Conservation (phyloP, 768 basidiomycete genomes). For the Solioccasus polychromus region DNA sequence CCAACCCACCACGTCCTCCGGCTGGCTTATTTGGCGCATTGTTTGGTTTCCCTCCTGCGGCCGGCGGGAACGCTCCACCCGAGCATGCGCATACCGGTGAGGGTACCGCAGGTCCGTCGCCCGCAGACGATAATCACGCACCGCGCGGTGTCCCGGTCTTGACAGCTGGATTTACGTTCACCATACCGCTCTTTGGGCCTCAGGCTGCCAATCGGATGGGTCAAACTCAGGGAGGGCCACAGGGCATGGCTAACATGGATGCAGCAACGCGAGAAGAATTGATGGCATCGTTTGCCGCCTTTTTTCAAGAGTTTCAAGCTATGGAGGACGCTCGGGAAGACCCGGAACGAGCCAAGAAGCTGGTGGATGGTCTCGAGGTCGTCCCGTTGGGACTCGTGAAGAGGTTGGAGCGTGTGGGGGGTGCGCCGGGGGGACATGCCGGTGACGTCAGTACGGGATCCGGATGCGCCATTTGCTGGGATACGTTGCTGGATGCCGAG, state of each 20-base stretch:
- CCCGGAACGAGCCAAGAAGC: conserved; percentile 60
- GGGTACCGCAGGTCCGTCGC: conserved; percentile 16
- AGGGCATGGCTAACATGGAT: conserved; percentile 18
- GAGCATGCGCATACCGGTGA: conserved; percentile 30
- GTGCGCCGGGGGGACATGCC: conserved; percentile 33
- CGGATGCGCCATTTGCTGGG: conserved; percentile 77
- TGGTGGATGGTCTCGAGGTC: conserved; percentile 61
- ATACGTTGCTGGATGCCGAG: conserved; percentile 50
- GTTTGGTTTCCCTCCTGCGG: conserved; percentile 20
- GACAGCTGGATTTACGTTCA: conserved; percentile 34
- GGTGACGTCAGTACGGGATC: conserved; percentile 39
- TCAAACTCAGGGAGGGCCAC: conserved; percentile 1
- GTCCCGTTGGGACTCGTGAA: conserved; percentile 66
- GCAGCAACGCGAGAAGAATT: conserved; percentile 21
- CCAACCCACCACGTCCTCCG: conserved; percentile 13
- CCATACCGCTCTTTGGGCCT: conserved; percentile 32
- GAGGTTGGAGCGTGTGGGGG: conserved; percentile 53
- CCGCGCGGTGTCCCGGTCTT: conserved; percentile 23
- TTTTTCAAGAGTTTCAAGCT: conserved; percentile 28
- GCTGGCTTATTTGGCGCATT: conserved; percentile 24
- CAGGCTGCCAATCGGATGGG: too few species aligned
- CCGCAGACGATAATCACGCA: conserved; percentile 20
- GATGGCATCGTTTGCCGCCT: conserved; percentile 23
- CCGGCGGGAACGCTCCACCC: conserved; percentile 15
- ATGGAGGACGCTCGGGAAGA: conserved; percentile 50